Evolutionary conservation across 441 rosid species (phyloP), one percentile per base, ranked within the genome.

Genomic region (Gossypium davidsonii): DNA sequence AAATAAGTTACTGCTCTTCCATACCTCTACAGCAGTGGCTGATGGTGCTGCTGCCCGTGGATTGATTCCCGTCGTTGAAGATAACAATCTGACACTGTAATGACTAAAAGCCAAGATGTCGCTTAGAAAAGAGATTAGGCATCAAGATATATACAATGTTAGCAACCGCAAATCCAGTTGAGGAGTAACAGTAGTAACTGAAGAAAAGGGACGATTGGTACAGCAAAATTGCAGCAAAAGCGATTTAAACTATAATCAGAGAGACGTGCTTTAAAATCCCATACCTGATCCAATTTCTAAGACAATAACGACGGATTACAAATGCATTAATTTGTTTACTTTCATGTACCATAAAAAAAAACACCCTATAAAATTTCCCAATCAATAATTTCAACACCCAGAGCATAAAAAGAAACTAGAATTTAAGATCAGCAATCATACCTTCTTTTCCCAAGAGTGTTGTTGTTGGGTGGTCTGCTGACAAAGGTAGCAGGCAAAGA

Each of bases 1-100:
- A 76, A 71, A 67, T 74, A 70, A 1, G 48, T 23, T 17, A 31
- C 48, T 12, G 11, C n/a, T 15, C 46, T 68, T 73, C 75, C 81
- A 64, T 82, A 92, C 98, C 98, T 92, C 92, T 55, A 92, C 67
- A 34, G 94, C 84, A 52, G 96, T 75, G 72, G 94, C 84, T 52
- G 90, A 77, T 48, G 88, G 83, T 70, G 92, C 83, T 71, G 96
- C 94, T 79, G 94, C 94, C 79, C 73, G 83, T 25, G 77, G 80
- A 80, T 80, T 31, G 42, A 76, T 59, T 72, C 69, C 46, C 34
- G 73, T 72, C 73, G 76, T 79, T 67, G 86, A 78, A 68, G 84
- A 61, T 4, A 83, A 73, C 75, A 88, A 79, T 80, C 98, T 90
- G 83, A 73, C 65, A 69, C 67, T 14, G 57, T 9, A n/a, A 17